Conservation (phyloP, 768 basidiomycete species). For the Rhizopogon vinicolor region DNA sequence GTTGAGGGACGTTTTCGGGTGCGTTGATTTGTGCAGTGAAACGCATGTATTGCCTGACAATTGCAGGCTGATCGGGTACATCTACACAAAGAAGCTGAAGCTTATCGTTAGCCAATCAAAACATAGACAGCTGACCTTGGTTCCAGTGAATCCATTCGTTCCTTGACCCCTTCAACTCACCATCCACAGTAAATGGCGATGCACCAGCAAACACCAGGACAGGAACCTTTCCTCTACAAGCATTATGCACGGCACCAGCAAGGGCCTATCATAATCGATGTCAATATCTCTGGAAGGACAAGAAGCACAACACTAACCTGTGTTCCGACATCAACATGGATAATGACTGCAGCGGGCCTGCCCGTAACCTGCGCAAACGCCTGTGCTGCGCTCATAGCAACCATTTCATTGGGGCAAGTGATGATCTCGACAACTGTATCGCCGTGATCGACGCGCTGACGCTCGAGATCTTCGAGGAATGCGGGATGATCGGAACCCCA, state of each 20-base stretch:
- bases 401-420: constrained; percentile 76
- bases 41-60: constrained; percentile 75
- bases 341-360: constrained; percentile 65
- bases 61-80: constrained; percentile 62
- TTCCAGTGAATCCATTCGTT: constrained; percentile 77
- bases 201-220: constrained; percentile 72
- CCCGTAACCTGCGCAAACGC: constrained; percentile 65
- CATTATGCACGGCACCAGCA: constrained; percentile 71
- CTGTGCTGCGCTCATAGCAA: constrained; percentile 67
- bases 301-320: constrained; percentile 35
- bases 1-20: constrained; percentile 45
- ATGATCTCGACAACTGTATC: constrained; percentile 46
- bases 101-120: no score
- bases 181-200: constrained; percentile 51
- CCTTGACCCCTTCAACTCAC: constrained; percentile 55
- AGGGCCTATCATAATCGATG: constrained; percentile 38
- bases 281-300: neutral
- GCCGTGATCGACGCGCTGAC: constrained; percentile 40
- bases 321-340: constrained; percentile 72
- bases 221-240: constrained; percentile 54
- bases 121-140: constrained; percentile 41
- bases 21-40: constrained; percentile 56
- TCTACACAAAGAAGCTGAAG: constrained; percentile 32
- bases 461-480: constrained; percentile 62
- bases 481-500: constrained; percentile 78